phyloP scores from a whole-genome alignment of 495 filamentous ascomycete species.

The Penicillium mononematosum region DNA sequence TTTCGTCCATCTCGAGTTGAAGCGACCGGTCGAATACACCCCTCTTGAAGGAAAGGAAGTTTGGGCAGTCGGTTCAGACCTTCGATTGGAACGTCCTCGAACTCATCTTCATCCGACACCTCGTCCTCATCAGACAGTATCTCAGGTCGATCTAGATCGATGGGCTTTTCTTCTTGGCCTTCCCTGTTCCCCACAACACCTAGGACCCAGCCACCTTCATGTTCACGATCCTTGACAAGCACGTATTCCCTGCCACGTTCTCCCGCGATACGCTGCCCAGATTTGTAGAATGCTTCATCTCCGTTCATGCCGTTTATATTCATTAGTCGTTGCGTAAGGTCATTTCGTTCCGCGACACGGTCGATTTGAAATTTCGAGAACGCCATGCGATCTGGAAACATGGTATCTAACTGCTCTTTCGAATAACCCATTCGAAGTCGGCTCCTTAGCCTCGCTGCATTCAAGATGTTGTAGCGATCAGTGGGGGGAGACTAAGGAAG shows the following conservation, averaged over 20 bases:
- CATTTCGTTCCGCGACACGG: constrained; percentile 83
- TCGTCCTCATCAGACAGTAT: constrained; percentile 50
- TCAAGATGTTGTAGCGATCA: constrained; percentile 95
- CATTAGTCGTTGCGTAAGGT: constrained; percentile 95
- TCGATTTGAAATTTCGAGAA: constrained; percentile 97
- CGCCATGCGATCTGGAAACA: constrained; percentile 98
- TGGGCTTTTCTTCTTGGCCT: constrained; percentile 75
- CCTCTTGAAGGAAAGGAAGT: constrained; percentile 40
- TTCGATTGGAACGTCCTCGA: constrained; percentile 95
- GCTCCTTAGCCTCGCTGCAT: constrained; percentile 83
- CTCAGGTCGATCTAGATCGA: constrained; percentile 73
- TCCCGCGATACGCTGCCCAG: constrained; percentile 71
- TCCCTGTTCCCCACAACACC: constrained; percentile 87
- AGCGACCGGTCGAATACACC: constrained; percentile 43
- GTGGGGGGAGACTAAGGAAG: constrained; percentile 85
- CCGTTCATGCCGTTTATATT: constrained; percentile 86
- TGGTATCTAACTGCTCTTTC: constrained; percentile 89
- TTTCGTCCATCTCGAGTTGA: constrained; percentile 33
- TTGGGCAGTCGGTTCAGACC: constrained; percentile 88
- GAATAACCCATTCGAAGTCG: constrained; percentile 91
- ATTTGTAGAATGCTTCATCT: constrained; percentile 64
- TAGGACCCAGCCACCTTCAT: constrained; percentile 95
- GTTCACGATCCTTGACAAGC: constrained; percentile 88
- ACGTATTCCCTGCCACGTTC: constrained; percentile 93
- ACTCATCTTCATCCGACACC: constrained; percentile 63